These are phyloP conservation scores for Daedaleopsis nitida DNA, from an alignment of 768 basidiomycete genomes.

Conservation along the genomic window DNA sequence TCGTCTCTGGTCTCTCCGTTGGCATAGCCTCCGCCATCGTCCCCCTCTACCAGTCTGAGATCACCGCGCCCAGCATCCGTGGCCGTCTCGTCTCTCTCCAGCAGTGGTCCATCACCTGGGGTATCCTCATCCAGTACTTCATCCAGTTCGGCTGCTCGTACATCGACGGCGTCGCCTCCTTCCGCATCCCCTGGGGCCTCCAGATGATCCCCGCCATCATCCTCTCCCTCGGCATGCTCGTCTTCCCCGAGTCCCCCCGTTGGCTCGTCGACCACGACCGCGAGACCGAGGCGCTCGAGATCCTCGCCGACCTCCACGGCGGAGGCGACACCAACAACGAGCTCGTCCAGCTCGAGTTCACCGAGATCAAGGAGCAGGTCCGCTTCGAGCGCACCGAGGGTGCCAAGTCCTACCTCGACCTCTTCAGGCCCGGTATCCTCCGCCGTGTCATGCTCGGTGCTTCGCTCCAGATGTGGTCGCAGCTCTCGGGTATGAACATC, in stretches of 20 bases:
- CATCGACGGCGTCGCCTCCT: slow-evolving; percentile 68
- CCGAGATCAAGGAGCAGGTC: slow-evolving; percentile 61
- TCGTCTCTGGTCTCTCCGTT: slow-evolving; percentile 69
- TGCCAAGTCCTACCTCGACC: slow-evolving; percentile 68
- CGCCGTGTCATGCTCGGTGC: slow-evolving; percentile 72
- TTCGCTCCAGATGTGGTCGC: slow-evolving; percentile 81
- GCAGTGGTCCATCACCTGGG: slow-evolving; percentile 79
- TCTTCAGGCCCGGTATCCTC: slow-evolving; percentile 65
- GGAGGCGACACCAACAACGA: slow-evolving; percentile 56
- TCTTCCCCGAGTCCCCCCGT: slow-evolving; percentile 69
- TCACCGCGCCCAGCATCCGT: slow-evolving; percentile 70
- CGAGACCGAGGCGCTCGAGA: slow-evolving; percentile 65
- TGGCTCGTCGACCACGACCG: slow-evolving; percentile 67
- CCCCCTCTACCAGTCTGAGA: slow-evolving; percentile 76
- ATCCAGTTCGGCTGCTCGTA: slow-evolving; percentile 76
- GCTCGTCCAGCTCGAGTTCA: slow-evolving; percentile 69
- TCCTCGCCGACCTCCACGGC: slow-evolving; percentile 77
- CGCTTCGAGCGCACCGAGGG: slow-evolving; percentile 68
- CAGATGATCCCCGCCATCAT: slow-evolving; percentile 80
- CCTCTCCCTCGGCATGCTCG: slow-evolving; percentile 64
- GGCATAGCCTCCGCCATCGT: slow-evolving; percentile 68
- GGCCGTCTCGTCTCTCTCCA: slow-evolving; percentile 77
- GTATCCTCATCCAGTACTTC: slow-evolving; percentile 76
- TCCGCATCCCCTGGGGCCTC: slow-evolving; percentile 80
- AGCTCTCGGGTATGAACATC: slow-evolving; percentile 76